Evolutionary conservation across 2,329 filamentous ascomycete genomes (phyloP).

Genomic region (Pseudogymnoascus sp.): DNA sequence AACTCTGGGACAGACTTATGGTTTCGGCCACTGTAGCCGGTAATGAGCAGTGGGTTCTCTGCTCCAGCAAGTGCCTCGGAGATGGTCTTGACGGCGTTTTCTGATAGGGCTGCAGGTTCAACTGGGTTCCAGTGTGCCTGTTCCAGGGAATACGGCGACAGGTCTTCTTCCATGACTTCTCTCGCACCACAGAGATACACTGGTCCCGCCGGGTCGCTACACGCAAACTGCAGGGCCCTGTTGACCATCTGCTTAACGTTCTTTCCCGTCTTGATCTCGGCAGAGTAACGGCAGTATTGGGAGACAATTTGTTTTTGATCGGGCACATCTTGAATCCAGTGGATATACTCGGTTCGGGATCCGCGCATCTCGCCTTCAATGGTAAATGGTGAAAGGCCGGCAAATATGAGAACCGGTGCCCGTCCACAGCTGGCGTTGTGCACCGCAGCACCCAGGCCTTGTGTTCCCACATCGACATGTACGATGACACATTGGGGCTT

Average conservation of each 20-base stretch:
- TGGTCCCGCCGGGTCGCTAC: conserved; percentile 58
- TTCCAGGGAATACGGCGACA: conserved; percentile 50
- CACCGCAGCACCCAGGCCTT: conserved; percentile 63
- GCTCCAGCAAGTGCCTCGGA: conserved; percentile 55
- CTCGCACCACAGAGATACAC: conserved; percentile 60
- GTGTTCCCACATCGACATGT: conserved; percentile 70
- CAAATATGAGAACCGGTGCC: conserved; percentile 63
- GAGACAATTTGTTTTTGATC: conserved; percentile 66
- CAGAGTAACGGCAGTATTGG: conserved; percentile 65
- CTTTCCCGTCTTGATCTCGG: conserved; percentile 61
- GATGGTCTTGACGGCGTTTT: conserved; percentile 47
- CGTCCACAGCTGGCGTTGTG: conserved; percentile 66
- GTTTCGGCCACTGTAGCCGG: conserved; percentile 64
- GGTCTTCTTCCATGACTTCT: conserved; percentile 64
- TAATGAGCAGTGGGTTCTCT: conserved; percentile 59
- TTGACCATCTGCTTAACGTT: conserved; percentile 72
- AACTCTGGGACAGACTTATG: conserved; percentile 52
- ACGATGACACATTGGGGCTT: conserved; percentile 64
- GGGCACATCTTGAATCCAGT: conserved; percentile 71
- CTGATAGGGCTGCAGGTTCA: conserved; percentile 47
- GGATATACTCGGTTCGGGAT: conserved; percentile 65
- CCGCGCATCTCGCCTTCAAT: conserved; percentile 64
- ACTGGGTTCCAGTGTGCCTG: conserved; percentile 54
- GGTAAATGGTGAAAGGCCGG: conserved; percentile 64
- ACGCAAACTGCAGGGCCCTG: conserved; percentile 63